Evolutionary conservation across 2,329 filamentous ascomycete genomes (phyloP).

Genomic region (Fusarium denticulatum): DNA sequence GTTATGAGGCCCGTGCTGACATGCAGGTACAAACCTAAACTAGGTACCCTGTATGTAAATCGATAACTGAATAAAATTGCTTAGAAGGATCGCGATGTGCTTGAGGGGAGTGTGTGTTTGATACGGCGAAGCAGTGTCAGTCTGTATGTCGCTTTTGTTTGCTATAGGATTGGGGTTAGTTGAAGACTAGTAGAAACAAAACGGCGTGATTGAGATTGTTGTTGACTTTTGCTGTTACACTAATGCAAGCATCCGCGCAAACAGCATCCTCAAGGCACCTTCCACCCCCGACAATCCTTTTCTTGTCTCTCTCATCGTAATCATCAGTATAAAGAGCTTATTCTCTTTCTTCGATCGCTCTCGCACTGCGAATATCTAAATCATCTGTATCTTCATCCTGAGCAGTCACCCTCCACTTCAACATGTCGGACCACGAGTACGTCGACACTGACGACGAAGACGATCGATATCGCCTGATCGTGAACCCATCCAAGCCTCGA

Average conservation of each 20-base stretch:
- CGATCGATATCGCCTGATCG: slow-evolving; percentile 42
- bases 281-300: neutral
- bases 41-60: neutral
- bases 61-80: neutral
- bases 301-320: neutral
- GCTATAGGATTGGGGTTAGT: neutral
- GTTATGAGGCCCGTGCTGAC: neutral
- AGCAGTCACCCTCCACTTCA: neutral
- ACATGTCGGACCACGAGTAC: slow-evolving; percentile 15
- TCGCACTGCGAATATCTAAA: neutral
- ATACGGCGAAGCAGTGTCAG: neutral
- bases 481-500: slow-evolving; percentile 47
- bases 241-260: neutral
- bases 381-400: neutral
- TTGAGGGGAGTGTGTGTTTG: neutral
- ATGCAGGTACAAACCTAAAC: neutral
- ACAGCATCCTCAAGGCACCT: neutral
- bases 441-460: slow-evolving; percentile 39
- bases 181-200: too few species aligned
- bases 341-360: neutral
- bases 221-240: neutral
- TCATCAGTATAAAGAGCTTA: neutral
- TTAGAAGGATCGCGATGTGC: neutral
- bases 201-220: too few species aligned
- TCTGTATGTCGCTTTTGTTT: neutral